phyloP scores from a whole-genome alignment of 1,284 basidiomycete genomes.

The Prillingera fragicola region DNA sequence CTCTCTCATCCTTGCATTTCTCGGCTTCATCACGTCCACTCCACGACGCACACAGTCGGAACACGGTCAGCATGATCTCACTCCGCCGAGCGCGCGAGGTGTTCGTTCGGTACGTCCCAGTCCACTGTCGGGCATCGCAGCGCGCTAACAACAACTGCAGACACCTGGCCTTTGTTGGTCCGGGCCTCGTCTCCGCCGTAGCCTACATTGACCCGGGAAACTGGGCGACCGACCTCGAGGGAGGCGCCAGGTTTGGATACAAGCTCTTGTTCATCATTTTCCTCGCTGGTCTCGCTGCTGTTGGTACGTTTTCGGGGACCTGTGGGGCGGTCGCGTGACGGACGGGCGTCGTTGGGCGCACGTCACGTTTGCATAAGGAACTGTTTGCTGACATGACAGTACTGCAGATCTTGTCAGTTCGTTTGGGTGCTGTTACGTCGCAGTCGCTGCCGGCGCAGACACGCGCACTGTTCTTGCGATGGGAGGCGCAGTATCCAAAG shows the following conservation, averaged over 20 bases:
- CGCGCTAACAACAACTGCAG: constrained; percentile 13
- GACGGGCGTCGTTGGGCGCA: too few species aligned
- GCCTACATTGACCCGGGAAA: constrained; percentile 48
- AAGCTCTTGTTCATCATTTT: constrained; percentile 80
- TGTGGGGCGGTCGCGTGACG: too few species aligned
- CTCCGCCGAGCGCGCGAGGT: constrained; percentile 3
- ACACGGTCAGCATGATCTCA: constrained; percentile 1
- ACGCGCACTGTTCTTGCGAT: constrained; percentile 59
- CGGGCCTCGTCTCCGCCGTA: constrained; percentile 46
- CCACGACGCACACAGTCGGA: too few species aligned
- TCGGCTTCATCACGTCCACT: too few species aligned
- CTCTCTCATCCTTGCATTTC: too few species aligned
- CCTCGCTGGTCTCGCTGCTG: constrained; percentile 72
- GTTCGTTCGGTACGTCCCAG: background rate
- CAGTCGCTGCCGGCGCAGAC: constrained; percentile 51
- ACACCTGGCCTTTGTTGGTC: constrained; percentile 47
- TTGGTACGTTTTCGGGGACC: constrained; percentile 37
- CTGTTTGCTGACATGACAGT: constrained; percentile 15
- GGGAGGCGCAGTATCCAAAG: constrained; percentile 65
- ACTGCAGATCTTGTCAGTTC: constrained; percentile 45
- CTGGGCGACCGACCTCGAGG: constrained; percentile 34
- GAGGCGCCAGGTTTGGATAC: constrained; percentile 49
- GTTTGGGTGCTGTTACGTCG: constrained; percentile 53
- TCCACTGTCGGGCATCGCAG: background rate
- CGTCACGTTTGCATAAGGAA: background rate